A percentile compares a stretch with the other conserved stretches of the same genome.
Evolutionary conservation across 805 yeast species (phyloP).

Genomic region (Candida nitratophila): DNA sequence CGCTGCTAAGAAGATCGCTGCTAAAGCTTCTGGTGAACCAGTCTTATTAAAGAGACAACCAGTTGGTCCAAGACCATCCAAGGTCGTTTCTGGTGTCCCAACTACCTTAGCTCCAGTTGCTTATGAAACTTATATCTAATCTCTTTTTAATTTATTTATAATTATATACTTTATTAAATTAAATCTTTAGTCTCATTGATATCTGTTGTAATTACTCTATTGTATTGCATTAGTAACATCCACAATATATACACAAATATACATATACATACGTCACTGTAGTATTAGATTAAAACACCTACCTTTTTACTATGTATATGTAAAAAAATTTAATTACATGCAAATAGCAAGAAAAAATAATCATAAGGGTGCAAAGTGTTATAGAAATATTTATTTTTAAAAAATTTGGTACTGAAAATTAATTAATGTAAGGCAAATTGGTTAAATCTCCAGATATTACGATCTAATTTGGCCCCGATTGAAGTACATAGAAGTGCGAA

Average conservation of each 20-base stretch:
- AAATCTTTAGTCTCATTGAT: conserved; percentile 1
- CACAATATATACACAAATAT: too few relatives aligned
- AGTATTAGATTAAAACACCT: too few relatives aligned
- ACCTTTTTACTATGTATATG: too few relatives aligned
- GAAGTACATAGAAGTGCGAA: too few relatives aligned
- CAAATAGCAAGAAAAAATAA: too few relatives aligned
- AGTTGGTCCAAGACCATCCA: conserved; percentile 93
- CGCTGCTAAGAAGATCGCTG: conserved; percentile 90
- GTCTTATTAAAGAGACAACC: conserved; percentile 97
- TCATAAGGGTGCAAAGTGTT: background rate
- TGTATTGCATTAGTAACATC: too few relatives aligned
- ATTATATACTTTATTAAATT: background rate
- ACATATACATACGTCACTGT: too few relatives aligned
- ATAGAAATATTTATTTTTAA: background rate
- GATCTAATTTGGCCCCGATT: too few relatives aligned
- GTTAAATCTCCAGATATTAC: background rate
- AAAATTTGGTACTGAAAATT: background rate
- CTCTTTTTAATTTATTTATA: conserved; percentile 8
- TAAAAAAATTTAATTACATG: too few relatives aligned
- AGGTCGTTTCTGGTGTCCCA: conserved; percentile 80
- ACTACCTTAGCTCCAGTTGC: conserved; percentile 98
- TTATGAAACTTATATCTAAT: conserved; percentile 98
- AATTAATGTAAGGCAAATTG: too few relatives aligned
- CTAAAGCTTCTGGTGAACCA: conserved; percentile 88
- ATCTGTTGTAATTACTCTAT: too few relatives aligned